A percentile compares a stretch with the other conserved stretches of the same genome.
These are phyloP conservation scores for Debaryomycetaceae sp. DNA, from an alignment of 1,139 yeast genomes.

Conservation along the genomic window DNA sequence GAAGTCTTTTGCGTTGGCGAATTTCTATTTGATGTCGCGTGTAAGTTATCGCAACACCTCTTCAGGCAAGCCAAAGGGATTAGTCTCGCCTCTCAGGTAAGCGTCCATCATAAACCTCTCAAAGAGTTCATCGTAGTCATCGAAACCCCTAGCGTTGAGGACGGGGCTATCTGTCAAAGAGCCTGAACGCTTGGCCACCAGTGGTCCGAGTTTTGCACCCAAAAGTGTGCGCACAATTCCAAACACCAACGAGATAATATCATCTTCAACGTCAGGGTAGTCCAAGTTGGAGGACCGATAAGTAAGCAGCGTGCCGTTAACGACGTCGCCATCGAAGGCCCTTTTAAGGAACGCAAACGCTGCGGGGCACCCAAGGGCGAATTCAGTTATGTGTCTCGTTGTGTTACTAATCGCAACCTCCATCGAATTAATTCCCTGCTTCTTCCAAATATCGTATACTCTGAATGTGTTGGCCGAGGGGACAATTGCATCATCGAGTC, in stretches of 20 bases:
- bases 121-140: constrained; percentile 7
- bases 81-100: too few relatives aligned
- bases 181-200: constrained; percentile 1
- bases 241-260: constrained; percentile 1
- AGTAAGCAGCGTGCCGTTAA: constrained; percentile 2
- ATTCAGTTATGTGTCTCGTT: constrained; percentile 26
- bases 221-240: constrained; percentile 4
- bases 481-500: constrained; percentile 24
- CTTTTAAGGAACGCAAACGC: constrained; percentile 27
- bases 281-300: constrained; percentile 5
- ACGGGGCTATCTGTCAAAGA: background rate
- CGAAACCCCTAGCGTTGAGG: constrained; percentile 4
- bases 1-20: too few relatives aligned
- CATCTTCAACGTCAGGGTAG: constrained; percentile 6
- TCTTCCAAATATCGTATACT: constrained; percentile 30
- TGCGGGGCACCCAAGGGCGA: constrained; percentile 25
- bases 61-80: too few relatives aligned
- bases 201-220: constrained; percentile 7
- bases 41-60: too few relatives aligned
- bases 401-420: constrained; percentile 23
- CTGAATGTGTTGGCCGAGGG: constrained; percentile 21
- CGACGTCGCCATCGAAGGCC: constrained; percentile 16
- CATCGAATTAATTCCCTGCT: constrained; percentile 23
- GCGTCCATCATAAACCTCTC: constrained; percentile 4
- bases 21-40: too few relatives aligned